Evolutionary conservation across 169 alveolate species (phyloP), one percentile per base, ranked within the genome.

Genomic region (Cystoisospora suis): DNA sequence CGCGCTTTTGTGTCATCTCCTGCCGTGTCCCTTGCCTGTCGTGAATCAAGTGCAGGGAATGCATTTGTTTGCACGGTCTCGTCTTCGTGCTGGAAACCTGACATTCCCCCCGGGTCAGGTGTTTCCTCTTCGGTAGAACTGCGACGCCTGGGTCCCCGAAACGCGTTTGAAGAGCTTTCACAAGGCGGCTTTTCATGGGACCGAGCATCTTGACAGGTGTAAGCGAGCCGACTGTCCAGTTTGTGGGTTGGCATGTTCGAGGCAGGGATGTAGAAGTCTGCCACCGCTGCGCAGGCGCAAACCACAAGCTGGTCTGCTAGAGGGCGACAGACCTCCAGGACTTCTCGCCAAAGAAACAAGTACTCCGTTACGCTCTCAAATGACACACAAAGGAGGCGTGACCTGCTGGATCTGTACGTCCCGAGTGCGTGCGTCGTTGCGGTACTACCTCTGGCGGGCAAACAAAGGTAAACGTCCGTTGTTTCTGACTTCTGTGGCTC

Each of bases 281-380:
- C 79, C 0, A 88, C 92, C n/a, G 92, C 92, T 20, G 92, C 92
- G 46, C 87, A 83, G 1, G 92, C 81, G 44, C 87, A 88, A 27
- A 88, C 61, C 47, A 88, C 81, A 32, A 88, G 79, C 2, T 87
- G 49, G 36, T 88, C 88, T 12, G 81, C 45, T 27, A 88, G 92
- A 15, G 88, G 80, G 20, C 85, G 42, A 15, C 87, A 46, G 34
- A 61, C 81, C 3, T 65, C 80, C 20, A 70, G 81, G 42, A 88
- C 65, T 1, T 83, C 92, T 34, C 87, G 87, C 45, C 53, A 61
- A 44, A 88, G 20, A 49, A 88, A 88, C 38, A 83, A 69, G 15
- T 88, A 88, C 4, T 88, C 92, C 56, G 49, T 81, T 0, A 88
- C 81, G 1, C 88, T 88, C 27, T 46, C 38, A 47, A 72, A 88